Percentiles rank a stretch among this genome's conserved stretches.
phyloP scores from a whole-genome alignment of 2,329 filamentous ascomycete genomes.

The Clonostachys sp. region DNA sequence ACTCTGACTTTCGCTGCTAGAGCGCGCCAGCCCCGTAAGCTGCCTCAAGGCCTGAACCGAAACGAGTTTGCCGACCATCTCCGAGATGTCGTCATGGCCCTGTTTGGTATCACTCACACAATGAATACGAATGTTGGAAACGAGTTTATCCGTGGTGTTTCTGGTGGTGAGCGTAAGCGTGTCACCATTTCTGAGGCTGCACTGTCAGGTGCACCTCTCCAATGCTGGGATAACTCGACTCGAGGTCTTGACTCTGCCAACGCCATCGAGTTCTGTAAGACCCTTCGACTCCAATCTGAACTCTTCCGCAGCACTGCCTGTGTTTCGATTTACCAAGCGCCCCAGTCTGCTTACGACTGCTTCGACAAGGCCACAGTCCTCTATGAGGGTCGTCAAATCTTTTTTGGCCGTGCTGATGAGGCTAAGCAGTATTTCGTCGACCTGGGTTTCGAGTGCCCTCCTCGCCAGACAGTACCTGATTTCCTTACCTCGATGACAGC shows the following conservation, averaged over 20 bases:
- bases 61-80: constrained; percentile 56
- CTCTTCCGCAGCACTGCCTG: constrained; percentile 61
- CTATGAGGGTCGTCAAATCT: constrained; percentile 59
- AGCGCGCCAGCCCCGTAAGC: constrained; percentile 58
- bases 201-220: constrained; percentile 54
- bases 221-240: constrained; percentile 70
- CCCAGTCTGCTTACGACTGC: constrained; percentile 58
- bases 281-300: constrained; percentile 62
- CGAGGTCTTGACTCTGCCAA: constrained; percentile 72
- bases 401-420: constrained; percentile 53
- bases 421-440: constrained; percentile 63
- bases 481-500: constrained; percentile 70
- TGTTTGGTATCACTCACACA: constrained; percentile 71
- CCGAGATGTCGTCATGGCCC: constrained; percentile 69
- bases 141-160: constrained; percentile 71
- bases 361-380: constrained; percentile 57
- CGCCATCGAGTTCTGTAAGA: constrained; percentile 71
- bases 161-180: constrained; percentile 68
- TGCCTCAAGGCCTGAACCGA: constrained; percentile 53
- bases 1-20: constrained; percentile 74
- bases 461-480: constrained; percentile 65
- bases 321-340: constrained; percentile 72
- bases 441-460: constrained; percentile 63
- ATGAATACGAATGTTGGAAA: constrained; percentile 70
- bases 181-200: constrained; percentile 59